A percentile compares a stretch with the other conserved stretches of the same genome.
Evolutionary conservation across 305 asterid genomes (phyloP).

Genomic region (Fraxinus greggii): DNA sequence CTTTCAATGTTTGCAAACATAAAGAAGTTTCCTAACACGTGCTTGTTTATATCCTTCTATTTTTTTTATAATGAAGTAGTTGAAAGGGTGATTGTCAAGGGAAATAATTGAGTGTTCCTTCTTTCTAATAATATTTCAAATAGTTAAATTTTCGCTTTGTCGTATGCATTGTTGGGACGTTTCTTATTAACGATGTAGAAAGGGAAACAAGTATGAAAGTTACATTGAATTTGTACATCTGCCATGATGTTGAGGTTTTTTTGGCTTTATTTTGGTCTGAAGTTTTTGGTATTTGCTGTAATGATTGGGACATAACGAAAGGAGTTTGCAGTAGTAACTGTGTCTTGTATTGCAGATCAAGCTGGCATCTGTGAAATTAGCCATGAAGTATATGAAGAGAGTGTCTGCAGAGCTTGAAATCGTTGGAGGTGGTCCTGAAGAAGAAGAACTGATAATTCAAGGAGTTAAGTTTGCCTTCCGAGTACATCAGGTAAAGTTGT

Average conservation of each 20-base stretch:
- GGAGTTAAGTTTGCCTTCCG: slow-evolving; percentile 58
- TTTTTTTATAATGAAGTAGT: not conserved
- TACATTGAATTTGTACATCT: not conserved
- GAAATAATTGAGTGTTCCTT: not conserved
- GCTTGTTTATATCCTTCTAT: not conserved
- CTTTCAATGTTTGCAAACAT: slow-evolving; percentile 14
- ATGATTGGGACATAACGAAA: slow-evolving; percentile 24
- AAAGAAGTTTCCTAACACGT: slow-evolving; percentile 20
- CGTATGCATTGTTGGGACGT: not conserved
- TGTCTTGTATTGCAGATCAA: slow-evolving; percentile 55
- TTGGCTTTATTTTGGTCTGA: slow-evolving; percentile 1
- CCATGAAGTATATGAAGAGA: slow-evolving; percentile 58
- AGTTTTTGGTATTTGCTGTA: slow-evolving; percentile 5
- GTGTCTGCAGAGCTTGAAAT: slow-evolving; percentile 54
- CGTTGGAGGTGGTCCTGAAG: slow-evolving; percentile 55
- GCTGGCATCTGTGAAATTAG: slow-evolving; percentile 58
- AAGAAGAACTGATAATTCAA: slow-evolving; percentile 53
- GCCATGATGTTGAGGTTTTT: not conserved
- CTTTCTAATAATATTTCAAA: not conserved
- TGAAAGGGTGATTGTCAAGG: not conserved
- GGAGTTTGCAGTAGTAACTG: slow-evolving; percentile 5
- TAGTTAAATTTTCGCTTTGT: not conserved
- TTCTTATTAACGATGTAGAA: not conserved
- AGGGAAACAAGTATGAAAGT: not conserved
- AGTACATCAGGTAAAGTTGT: slow-evolving; percentile 49